Conservation (phyloP, 257 asterid genomes). For the Paulownia fortunei region DNA sequence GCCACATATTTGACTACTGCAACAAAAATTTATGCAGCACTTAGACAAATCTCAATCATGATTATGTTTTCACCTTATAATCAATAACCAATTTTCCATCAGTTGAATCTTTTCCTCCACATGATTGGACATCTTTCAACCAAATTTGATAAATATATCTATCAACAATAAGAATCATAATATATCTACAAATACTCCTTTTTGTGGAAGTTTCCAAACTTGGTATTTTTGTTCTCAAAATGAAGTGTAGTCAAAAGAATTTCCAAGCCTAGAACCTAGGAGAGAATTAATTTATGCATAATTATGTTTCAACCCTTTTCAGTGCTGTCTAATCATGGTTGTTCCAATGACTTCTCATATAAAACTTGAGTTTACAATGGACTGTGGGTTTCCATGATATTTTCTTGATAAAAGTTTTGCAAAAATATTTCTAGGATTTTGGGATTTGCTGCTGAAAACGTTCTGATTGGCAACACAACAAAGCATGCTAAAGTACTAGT, state of each 20-base stretch:
- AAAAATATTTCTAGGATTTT: too few relatives aligned
- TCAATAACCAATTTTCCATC: not conserved
- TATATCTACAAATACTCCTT: constrained; percentile 36
- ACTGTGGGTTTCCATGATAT: too few relatives aligned
- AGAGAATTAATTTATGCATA: constrained; percentile 23
- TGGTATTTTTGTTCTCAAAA: constrained; percentile 35
- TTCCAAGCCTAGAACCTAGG: constrained; percentile 56
- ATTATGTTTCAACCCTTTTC: constrained; percentile 36
- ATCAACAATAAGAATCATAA: constrained; percentile 31
- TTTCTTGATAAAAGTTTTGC: not conserved
- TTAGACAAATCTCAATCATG: constrained; percentile 28
- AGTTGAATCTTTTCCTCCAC: constrained; percentile 32
- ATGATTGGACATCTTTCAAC: constrained; percentile 42
- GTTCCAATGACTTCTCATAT: constrained; percentile 30
- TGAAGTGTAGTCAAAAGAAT: constrained; percentile 54
- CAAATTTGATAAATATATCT: constrained; percentile 24
- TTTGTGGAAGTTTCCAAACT: constrained; percentile 24
- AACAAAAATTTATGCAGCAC: constrained; percentile 46
- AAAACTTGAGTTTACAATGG: not conserved
- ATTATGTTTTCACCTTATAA: constrained; percentile 30
- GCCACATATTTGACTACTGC: constrained; percentile 36
- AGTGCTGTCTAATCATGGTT: constrained; percentile 62
- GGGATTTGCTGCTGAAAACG: too few relatives aligned
- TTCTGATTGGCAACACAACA: too few relatives aligned
- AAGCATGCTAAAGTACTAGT: too few relatives aligned